phyloP scores from a whole-genome alignment of 1,139 yeast species.

The Candida albicans region DNA sequence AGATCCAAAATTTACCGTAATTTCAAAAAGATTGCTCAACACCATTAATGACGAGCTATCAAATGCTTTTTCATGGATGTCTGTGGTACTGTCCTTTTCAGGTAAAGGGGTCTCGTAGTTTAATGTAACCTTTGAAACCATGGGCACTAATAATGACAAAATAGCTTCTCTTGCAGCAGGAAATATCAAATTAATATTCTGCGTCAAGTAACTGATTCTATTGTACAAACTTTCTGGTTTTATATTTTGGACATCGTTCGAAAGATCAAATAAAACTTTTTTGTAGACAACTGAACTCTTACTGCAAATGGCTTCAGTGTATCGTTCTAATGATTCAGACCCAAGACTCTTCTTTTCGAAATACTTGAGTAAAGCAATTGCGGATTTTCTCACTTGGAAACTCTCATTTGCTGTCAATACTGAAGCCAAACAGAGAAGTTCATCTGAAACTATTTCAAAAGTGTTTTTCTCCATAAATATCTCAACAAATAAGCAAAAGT shows the following conservation, averaged over 20 bases:
- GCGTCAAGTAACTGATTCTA: constrained; percentile 71
- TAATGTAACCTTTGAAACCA: constrained; percentile 82
- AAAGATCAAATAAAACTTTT: constrained; percentile 69
- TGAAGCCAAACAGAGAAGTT: constrained; percentile 62
- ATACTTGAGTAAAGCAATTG: constrained; percentile 56
- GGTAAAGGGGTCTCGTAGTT: constrained; percentile 26
- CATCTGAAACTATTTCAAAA: constrained; percentile 48
- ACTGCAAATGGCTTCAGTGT: constrained; percentile 63
- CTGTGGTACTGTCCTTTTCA: not conserved
- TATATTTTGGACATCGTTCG: constrained; percentile 52
- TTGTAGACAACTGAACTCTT: constrained; percentile 73
- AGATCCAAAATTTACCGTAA: constrained; percentile 75
- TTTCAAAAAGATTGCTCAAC: constrained; percentile 76
- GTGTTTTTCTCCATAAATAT: constrained; percentile 41
- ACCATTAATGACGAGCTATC: constrained; percentile 64
- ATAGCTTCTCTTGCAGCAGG: constrained; percentile 66
- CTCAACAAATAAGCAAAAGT: constrained; percentile 70
- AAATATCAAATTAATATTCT: constrained; percentile 65
- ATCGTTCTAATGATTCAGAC: constrained; percentile 43
- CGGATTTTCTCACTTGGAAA: constrained; percentile 58
- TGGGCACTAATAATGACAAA: constrained; percentile 77
- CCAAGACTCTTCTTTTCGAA: constrained; percentile 57
- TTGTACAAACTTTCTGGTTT: constrained; percentile 59
- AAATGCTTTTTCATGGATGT: not conserved
- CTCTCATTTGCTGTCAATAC: constrained; percentile 71